Evolutionary conservation across 2,329 filamentous ascomycete species (phyloP), one percentile per base, ranked within the genome.

Genomic region (Monascus ruber): DNA sequence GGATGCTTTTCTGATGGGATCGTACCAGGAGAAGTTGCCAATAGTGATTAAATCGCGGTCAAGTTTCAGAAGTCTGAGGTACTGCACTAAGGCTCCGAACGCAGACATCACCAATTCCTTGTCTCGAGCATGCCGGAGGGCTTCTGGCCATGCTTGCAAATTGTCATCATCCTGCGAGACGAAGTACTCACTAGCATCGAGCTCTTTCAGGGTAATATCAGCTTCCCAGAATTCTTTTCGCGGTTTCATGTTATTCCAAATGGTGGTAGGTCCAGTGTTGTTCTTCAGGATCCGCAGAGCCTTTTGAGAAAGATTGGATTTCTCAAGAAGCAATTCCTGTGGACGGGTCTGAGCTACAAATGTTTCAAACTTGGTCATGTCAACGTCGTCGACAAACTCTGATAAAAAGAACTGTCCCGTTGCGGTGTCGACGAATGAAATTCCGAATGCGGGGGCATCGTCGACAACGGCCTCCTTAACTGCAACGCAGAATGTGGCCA

Each of bases 361-460:
- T 0, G 91, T 98, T 67, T 98, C 91, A 50, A 98, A 96, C 56
- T 88, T 94, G 42, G 91, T 98, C 64, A 95, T 74, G 52, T 96
- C 88, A 4, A 80, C 76, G 58, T 98, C 91, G 52, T 98, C 91
- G 4, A 83, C 73, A 47, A 96, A 96, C 45, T 93, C 81, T 1
- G 88, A 84, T n/a, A 98, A 63, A 54, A 85, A 87, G 59, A 98
- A 98, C 47, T 94, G 86, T 6, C 89, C 91, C 0, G 89, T 98
- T 1, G 91, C 88, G 5, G 91, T 91, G 57, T 98, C 91, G 7
- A 94, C 85, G 62, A 96, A 95, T 0, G 87, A 81, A 37, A 98
- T 79, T 6, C 91, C 91, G 58, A 98, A 98, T 0, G 79, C 78
- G 4, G 91, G 88, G 26, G 79, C 69, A 38, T 80, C 83, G 44